Percentiles rank a stretch among this genome's conserved stretches.
Conservation (phyloP, 1,139 yeast genomes). For the Sugiyamaella paludigena region DNA sequence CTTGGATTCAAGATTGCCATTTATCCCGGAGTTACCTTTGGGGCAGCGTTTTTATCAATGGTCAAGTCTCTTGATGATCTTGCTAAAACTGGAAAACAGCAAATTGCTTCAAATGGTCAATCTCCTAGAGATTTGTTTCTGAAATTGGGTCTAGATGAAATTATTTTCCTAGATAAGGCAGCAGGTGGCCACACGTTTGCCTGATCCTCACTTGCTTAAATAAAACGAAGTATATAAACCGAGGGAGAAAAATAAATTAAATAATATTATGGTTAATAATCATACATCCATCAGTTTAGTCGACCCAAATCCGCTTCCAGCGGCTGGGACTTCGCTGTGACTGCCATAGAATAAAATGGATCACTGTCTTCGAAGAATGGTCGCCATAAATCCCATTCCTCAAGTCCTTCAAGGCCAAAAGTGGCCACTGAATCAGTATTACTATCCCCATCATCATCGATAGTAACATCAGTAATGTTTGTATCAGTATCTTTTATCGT, state of each 20-base stretch:
- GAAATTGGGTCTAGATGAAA: slow-evolving; percentile 14
- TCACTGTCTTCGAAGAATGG: slow-evolving; percentile 4
- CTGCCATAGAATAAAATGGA: not conserved
- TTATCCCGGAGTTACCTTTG: slow-evolving; percentile 15
- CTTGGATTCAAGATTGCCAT: slow-evolving; percentile 19
- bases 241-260: not conserved
- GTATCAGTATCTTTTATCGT: not conserved
- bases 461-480: not conserved
- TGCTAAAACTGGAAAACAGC: slow-evolving; percentile 2
- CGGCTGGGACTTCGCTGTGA: too few relatives aligned
- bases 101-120: not conserved
- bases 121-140: slow-evolving; percentile 15
- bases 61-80: slow-evolving; percentile 6
- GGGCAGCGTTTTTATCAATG: slow-evolving; percentile 12
- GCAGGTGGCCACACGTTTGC: slow-evolving; percentile 13
- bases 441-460: not conserved
- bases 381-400: slow-evolving; percentile 15
- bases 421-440: not conserved
- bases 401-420: not conserved
- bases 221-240: too few relatives aligned
- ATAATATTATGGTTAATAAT: not conserved
- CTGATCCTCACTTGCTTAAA: too few relatives aligned
- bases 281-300: not conserved
- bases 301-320: not conserved
- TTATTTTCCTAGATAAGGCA: slow-evolving; percentile 14